A percentile compares a stretch with the other conserved stretches of the same genome.
Evolutionary conservation across 2,329 filamentous ascomycete species (phyloP).

Genomic region (Leptographium wingfieldii): DNA sequence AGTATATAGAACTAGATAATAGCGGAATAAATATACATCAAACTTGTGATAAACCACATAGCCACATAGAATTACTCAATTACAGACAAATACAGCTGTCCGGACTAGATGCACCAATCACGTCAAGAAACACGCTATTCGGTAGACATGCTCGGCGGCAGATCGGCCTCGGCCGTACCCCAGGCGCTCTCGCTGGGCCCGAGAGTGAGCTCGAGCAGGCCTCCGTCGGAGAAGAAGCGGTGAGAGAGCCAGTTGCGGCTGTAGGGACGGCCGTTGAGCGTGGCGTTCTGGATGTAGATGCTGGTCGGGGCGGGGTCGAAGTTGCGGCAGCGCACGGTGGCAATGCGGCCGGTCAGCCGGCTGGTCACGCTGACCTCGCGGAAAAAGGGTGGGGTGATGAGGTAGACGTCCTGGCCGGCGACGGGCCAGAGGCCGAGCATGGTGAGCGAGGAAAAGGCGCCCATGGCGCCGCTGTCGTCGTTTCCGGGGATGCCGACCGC

Average conservation of each 20-base stretch:
- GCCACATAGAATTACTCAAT: too few relatives aligned
- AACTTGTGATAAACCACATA: too few relatives aligned
- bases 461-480: slow-evolving; percentile 48
- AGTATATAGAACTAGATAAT: too few relatives aligned
- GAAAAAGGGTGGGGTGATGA: slow-evolving; percentile 47
- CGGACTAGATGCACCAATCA: too few relatives aligned
- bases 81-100: too few relatives aligned
- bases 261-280: slow-evolving; percentile 39
- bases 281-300: slow-evolving; percentile 22
- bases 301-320: slow-evolving; percentile 33
- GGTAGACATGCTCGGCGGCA: slow-evolving; percentile 15
- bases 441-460: slow-evolving; percentile 35
- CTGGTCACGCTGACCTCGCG: slow-evolving; percentile 33
- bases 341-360: slow-evolving; percentile 34
- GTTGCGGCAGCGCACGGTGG: slow-evolving; percentile 38
- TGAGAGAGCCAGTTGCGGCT: slow-evolving; percentile 48
- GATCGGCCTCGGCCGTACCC: slow-evolving; percentile 28
- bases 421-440: slow-evolving; percentile 48
- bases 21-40: too few relatives aligned
- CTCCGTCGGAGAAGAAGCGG: slow-evolving; percentile 44
- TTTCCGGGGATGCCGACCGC: slow-evolving; percentile 47
- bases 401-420: slow-evolving; percentile 43
- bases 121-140: neutral
- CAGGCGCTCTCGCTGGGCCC: slow-evolving; percentile 38
- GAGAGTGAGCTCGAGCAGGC: slow-evolving; percentile 40